Evolutionary conservation across 768 basidiomycete genomes (phyloP), one percentile per base, ranked within the genome.

Genomic region (Tephrocybe sp.): DNA sequence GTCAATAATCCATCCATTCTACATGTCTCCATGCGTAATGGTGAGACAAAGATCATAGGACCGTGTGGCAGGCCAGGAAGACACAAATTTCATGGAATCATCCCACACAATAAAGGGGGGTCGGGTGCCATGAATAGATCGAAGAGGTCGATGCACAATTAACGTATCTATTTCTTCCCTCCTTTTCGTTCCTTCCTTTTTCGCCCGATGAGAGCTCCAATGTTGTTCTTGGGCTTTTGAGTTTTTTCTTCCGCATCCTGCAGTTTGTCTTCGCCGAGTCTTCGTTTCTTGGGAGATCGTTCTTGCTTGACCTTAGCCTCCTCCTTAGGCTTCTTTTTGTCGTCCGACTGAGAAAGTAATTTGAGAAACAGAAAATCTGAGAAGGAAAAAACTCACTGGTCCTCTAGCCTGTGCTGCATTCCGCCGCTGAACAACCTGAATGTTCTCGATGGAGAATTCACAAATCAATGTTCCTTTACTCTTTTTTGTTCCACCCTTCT

Each of bases 391-490:
- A 55, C 67, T 40, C 25, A 73, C 68, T 48, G 46, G 59, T 37
- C 54, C 49, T 44, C 70, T 74, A 38, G 71, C 76, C 46, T 75
- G 77, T 48, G 73, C 74, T 1, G 81, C 78, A 33, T 77, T 76
- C 60, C 93, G 76, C 50, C 92, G 75, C 56, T 88, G 88, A 33
- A 94, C 85, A 25, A 95, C 92, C 69, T 93, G 89, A 17, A 91
- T 73, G 62, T 98, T 98, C 73, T 98, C 94, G 45, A 98, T 93
- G 34, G 93, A 94, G 68, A 97, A 97, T 70, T 98, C 95, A n/a
- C 93, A 83, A 60, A 96, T 86, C 54, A 97, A 68, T 15, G 73
- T 72, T 33, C 75, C 80, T 39, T 73, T 74, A 15, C 66, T 70
- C 52, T 71, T 76, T 51, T 72, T 78, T 33, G 59, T 60, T 38